These are phyloP conservation scores for Neurospora sp. DNA, from an alignment of 495 filamentous ascomycete genomes.

Conservation along the genomic window DNA sequence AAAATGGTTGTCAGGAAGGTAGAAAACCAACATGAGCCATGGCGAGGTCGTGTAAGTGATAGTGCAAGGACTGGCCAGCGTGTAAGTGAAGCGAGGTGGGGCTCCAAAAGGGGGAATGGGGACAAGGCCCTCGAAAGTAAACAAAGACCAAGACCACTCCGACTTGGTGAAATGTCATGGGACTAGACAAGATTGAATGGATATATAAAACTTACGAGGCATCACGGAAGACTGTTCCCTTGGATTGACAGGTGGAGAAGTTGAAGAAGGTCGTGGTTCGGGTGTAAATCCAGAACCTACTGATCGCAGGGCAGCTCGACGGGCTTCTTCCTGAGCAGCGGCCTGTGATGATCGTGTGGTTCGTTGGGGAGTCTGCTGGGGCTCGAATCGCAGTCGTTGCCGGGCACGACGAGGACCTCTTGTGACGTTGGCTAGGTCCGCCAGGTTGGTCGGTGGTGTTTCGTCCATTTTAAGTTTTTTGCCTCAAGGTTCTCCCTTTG, in stretches of 20 bases:
- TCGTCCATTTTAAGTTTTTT: not conserved
- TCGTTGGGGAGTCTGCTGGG: not conserved
- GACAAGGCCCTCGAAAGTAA: not conserved
- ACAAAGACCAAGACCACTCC: not conserved
- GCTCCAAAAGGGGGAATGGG: not conserved
- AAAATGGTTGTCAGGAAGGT: not conserved
- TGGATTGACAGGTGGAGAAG: not conserved
- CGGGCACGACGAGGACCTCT: conserved; percentile 11
- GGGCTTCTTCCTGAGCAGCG: not conserved
- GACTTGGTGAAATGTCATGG: not conserved
- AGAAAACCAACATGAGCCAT: not conserved
- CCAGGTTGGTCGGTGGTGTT: not conserved
- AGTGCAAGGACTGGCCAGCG: not conserved
- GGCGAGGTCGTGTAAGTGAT: not conserved
- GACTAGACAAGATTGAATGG: not conserved
- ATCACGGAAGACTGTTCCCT: not conserved
- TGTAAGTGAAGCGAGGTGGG: not conserved
- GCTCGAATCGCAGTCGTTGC: not conserved
- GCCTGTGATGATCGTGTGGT: not conserved
- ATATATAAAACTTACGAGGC: not conserved
- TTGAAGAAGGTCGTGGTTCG: not conserved
- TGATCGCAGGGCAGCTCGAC: not conserved
- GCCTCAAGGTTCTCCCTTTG: not conserved
- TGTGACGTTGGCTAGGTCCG: not conserved
- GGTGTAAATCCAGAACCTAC: not conserved